These are phyloP conservation scores for Aspergillus proliferans DNA, from an alignment of 2,329 filamentous ascomycete genomes.

Conservation along the genomic window DNA sequence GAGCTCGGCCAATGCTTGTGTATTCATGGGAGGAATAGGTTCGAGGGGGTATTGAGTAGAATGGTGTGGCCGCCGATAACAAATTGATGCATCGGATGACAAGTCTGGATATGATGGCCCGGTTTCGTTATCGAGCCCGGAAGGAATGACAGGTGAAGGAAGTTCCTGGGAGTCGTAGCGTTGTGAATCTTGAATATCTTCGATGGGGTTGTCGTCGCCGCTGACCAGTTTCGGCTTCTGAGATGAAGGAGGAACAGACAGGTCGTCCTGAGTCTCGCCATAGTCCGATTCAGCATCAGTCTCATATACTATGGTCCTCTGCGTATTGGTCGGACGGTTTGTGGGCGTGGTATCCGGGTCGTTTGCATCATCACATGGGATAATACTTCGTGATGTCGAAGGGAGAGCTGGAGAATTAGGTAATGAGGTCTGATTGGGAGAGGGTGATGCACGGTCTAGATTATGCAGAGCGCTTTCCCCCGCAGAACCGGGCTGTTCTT, in stretches of 20 bases:
- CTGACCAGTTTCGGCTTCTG: neutral
- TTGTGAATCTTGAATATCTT: constrained; percentile 8
- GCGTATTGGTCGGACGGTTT: constrained; percentile 8
- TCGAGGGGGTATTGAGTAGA: constrained; percentile 33
- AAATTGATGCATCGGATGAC: constrained; percentile 32
- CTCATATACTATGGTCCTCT: constrained; percentile 35
- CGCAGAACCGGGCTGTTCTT: constrained; percentile 10
- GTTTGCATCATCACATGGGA: neutral
- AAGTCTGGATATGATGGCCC: constrained; percentile 21
- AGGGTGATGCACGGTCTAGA: constrained; percentile 1
- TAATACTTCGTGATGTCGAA: neutral
- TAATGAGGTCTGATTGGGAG: neutral
- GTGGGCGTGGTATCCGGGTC: neutral
- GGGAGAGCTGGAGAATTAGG: neutral
- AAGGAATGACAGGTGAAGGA: constrained; percentile 18
- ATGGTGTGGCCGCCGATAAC: constrained; percentile 29
- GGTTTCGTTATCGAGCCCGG: constrained; percentile 17
- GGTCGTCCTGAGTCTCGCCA: constrained; percentile 21
- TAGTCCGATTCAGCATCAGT: constrained; percentile 37
- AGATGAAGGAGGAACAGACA: constrained; percentile 8
- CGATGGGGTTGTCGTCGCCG: neutral
- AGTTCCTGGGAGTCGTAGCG: constrained; percentile 27
- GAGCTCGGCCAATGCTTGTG: constrained; percentile 33
- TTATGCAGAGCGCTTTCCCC: constrained; percentile 4
- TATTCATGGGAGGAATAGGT: constrained; percentile 29